Evolutionary conservation across 306 rosid species (phyloP), one percentile per base, ranked within the genome.

Genomic region (Luffa acutangula): DNA sequence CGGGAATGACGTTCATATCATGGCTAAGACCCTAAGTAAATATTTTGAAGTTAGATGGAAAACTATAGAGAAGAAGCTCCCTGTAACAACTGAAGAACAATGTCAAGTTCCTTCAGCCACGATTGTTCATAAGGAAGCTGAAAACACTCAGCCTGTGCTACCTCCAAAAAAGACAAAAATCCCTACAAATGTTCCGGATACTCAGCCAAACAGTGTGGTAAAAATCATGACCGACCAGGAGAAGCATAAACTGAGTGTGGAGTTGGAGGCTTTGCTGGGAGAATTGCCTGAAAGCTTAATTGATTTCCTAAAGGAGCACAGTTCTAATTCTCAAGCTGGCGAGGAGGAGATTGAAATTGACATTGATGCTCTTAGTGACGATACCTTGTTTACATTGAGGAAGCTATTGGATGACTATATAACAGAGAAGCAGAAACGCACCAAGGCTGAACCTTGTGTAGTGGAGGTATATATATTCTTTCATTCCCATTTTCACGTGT

Each of bases 301-400:
- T 78, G 89, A 88, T 79, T 94, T 94, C 85, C 78, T 94, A 81
- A 89, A 86, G 84, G 95, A 83, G 85, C 94, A 91, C 41, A 89
- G 88, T 77, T 37, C 45, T 15, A 71, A 80, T 84, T 86, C 77
- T 6, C 91, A 86, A 78, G 79, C 88, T n/a, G 80, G 72, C 6
- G 98, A 88, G 56, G 97, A 94, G 41, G 98, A 94, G 86, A 89
- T 94, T 85, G 98, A 91, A 89, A 89, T 94, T 79, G 98, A 92
- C 81, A 90, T 94, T 34, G 97, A 91, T 87, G 88, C 86, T 62
- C 91, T 94, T 9, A 87, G 92, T 78, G 90, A 92, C 77, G 95
- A 89, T 77, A 89, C 93, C 64, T 82, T 94, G 76, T 89, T 91
- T 80, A 75, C 85, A 49, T 72, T 94, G 73, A 89, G 90, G 84